These are phyloP conservation scores for Asterionellopsis glacialis DNA, from an alignment of 108 stramenopile species.

Conservation along the genomic window DNA sequence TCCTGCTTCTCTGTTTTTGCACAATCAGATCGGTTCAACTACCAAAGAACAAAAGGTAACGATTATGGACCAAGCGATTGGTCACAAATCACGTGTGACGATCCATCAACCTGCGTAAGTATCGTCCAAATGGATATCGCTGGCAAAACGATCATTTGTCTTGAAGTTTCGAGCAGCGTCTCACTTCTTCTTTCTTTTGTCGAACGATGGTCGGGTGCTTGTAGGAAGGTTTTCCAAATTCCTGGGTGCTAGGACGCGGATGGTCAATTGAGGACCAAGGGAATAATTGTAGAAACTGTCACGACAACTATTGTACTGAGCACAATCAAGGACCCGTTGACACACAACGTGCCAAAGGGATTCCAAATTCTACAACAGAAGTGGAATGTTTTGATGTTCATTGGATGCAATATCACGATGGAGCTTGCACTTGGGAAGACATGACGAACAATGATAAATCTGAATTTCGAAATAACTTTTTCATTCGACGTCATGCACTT, in stretches of 20 bases:
- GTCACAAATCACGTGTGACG: slow-evolving; percentile 4
- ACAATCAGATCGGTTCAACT: slow-evolving; percentile 12
- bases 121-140: too few relatives aligned
- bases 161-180: too few relatives aligned
- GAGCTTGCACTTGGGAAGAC: slow-evolving; percentile 25
- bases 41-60: slow-evolving; percentile 14
- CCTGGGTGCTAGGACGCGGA: slow-evolving; percentile 2
- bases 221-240: slow-evolving; percentile 6
- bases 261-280: neutral
- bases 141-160: too few relatives aligned
- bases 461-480: slow-evolving; percentile 14
- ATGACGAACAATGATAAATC: slow-evolving; percentile 16
- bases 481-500: slow-evolving; percentile 42
- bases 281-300: slow-evolving; percentile 24
- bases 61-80: slow-evolving; percentile 10
- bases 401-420: slow-evolving; percentile 46
- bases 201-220: neutral
- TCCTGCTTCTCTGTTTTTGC: too few relatives aligned
- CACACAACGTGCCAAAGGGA: too few relatives aligned
- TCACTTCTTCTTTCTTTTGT: neutral
- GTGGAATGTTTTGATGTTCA: slow-evolving; percentile 16
- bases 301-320: slow-evolving; percentile 17
- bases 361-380: too few relatives aligned
- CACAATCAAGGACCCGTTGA: too few relatives aligned
- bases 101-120: slow-evolving; percentile 24